These are phyloP conservation scores for Rosa rugosa DNA, from an alignment of 306 rosid species.

Conservation along the genomic window DNA sequence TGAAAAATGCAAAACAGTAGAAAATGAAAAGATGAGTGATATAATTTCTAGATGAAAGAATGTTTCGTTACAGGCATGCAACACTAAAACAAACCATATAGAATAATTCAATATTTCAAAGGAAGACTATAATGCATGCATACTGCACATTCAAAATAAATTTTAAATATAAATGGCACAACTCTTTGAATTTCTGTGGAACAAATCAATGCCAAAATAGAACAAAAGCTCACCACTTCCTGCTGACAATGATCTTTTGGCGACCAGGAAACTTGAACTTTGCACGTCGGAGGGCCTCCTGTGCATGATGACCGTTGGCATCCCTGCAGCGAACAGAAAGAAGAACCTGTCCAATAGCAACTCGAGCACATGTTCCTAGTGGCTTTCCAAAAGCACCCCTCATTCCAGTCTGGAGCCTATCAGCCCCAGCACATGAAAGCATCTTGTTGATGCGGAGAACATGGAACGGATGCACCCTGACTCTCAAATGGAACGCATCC, in stretches of 20 bases:
- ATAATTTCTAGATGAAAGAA: background rate
- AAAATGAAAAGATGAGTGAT: background rate
- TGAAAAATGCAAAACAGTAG: slow-evolving; percentile 15
- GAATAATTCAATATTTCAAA: background rate
- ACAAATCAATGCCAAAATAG: background rate
- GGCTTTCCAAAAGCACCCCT: slow-evolving; percentile 94
- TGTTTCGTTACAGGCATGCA: background rate
- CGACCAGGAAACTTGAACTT: slow-evolving; percentile 83
- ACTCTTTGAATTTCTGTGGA: background rate
- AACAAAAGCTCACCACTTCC: slow-evolving; percentile 61
- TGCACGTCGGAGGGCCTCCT: slow-evolving; percentile 88
- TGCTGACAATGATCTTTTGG: slow-evolving; percentile 77
- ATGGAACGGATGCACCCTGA: slow-evolving; percentile 86
- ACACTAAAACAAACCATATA: too few species aligned
- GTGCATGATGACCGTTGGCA: slow-evolving; percentile 65
- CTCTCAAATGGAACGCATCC: slow-evolving; percentile 77
- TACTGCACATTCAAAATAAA: background rate
- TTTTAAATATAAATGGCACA: too few species aligned
- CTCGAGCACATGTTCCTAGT: slow-evolving; percentile 73
- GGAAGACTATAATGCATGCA: background rate
- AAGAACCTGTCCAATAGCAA: slow-evolving; percentile 80
- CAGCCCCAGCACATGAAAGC: slow-evolving; percentile 97
- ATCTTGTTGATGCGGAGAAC: slow-evolving; percentile 86
- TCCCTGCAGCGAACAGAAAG: slow-evolving; percentile 77
- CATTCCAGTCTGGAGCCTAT: slow-evolving; percentile 91